Conservation (phyloP, 768 basidiomycete genomes). For the Lenzites betulinus region DNA sequence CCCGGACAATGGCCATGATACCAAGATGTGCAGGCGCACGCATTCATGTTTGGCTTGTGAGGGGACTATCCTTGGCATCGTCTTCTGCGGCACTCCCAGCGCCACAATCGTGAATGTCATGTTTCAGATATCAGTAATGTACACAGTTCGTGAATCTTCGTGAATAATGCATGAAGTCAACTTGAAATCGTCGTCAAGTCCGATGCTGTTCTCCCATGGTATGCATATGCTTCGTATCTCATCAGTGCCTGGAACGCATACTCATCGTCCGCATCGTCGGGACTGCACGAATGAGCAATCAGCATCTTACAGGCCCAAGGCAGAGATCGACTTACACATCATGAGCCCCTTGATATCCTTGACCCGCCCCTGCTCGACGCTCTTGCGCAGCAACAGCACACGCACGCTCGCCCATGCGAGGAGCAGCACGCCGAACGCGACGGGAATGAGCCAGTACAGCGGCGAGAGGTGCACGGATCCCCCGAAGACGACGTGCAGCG, state of each 20-base stretch:
- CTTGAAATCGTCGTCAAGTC: too few species aligned
- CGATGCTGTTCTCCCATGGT: too few species aligned
- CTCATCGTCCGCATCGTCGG: constrained; percentile 64
- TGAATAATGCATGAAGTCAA: neutral
- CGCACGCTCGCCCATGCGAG: constrained; percentile 61
- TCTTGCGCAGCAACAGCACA: constrained; percentile 57
- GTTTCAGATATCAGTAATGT: neutral
- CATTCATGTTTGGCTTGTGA: too few species aligned
- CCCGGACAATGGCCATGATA: too few species aligned
- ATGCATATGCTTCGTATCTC: neutral
- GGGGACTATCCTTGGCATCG: too few species aligned
- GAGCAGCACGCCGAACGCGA: constrained; percentile 57
- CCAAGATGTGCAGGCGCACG: too few species aligned
- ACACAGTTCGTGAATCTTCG: neutral
- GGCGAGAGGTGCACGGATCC: constrained; percentile 59
- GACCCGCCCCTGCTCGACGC: constrained; percentile 54
- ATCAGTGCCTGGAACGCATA: constrained; percentile 46
- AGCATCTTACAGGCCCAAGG: neutral
- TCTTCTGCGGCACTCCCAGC: too few species aligned
- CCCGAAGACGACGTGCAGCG: constrained; percentile 68
- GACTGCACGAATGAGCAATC: constrained; percentile 20
- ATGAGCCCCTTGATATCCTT: constrained; percentile 67
- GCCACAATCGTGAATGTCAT: neutral
- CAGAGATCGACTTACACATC: constrained; percentile 58
- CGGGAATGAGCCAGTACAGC: constrained; percentile 69